Base-by-base conservation (phyloP, 2,329 filamentous ascomycete species). In the Blumeriella jaapii region DNA sequence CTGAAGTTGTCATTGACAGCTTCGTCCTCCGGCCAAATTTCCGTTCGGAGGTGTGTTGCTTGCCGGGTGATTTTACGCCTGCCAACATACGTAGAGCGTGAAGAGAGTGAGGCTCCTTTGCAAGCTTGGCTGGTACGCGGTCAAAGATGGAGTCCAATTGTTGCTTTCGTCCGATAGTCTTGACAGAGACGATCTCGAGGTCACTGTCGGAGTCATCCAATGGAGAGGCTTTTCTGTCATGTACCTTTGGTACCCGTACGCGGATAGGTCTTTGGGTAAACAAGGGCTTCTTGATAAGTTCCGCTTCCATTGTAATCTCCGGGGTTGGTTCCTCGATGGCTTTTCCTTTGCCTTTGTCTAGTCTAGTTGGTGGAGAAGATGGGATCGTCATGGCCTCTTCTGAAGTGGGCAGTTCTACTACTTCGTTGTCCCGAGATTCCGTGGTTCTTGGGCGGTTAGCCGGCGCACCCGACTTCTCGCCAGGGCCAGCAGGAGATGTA, bases 81-180 rank as follows among this genome's bases (percentile, higher is more conserved):
- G 85, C 84, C 10, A 93, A 70, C 38, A 74, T 71, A 39, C 79
- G 79, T n/a, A 91, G 63, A 11, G 69, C 71, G 16, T 78, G 67
- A 40, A 89, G 62, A 0, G 80, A 74, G 16, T 66, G 64, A 2
- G 71, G 63, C 48, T 82, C 77, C 34, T 74, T 66, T n/a, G 67
- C 59, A 52, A 73, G 74, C 51, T 69, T 74, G 31, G 64, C 61
- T 0, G 78, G 81, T 2, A 80, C 56, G 11, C 71, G 77, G 50
- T 85, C 74, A 46, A 93, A 87, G 2, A 84, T 69, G n/a, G 64
- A 61, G 39, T 71, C 64, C 16, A 77, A 52, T 45, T 64, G 74
- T 51, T 61, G 64, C 44, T 67, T 69, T 4, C 44, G 38, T 13
- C 25, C 20, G 26, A 47, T 38, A n/a, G 44, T 44, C 32, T 60